Percentiles rank a stretch among this genome's conserved stretches.
These are phyloP conservation scores for barley (Hordeum vulgare) DNA, from an alignment of 176 grass and related monocot genomes.

Conservation along the genomic window DNA sequence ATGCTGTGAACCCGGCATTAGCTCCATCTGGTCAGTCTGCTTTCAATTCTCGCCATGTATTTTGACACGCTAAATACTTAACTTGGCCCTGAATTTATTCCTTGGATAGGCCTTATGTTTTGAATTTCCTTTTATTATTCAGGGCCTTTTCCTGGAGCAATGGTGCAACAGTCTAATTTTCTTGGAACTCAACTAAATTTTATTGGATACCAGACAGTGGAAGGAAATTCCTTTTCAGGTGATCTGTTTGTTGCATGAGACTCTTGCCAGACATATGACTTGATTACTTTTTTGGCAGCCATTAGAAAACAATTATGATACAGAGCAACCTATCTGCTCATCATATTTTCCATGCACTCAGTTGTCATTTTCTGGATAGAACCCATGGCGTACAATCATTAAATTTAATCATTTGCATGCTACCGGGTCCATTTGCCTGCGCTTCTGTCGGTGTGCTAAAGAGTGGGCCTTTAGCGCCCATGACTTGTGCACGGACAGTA, in stretches of 20 bases:
- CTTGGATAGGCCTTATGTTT: background rate
- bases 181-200: slow-evolving; percentile 28
- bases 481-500: too few species aligned
- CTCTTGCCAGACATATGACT: background rate
- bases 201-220: slow-evolving; percentile 17
- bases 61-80: background rate
- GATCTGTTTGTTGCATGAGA: slow-evolving; percentile 12
- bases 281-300: background rate
- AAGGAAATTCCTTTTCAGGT: slow-evolving; percentile 42
- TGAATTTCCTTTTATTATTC: background rate
- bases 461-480: too few species aligned
- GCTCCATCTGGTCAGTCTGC: slow-evolving; percentile 35
- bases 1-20: slow-evolving; percentile 14
- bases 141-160: slow-evolving; percentile 20
- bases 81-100: background rate
- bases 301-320: background rate
- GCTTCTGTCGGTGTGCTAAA: too few species aligned
- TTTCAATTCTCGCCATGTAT: background rate
- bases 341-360: background rate
- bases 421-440: slow-evolving; percentile 3
- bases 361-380: background rate
- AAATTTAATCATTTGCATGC: background rate
- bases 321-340: background rate
- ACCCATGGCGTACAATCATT: background rate
- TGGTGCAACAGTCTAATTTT: slow-evolving; percentile 33